Evolutionary conservation across 148 eudicot species (phyloP), one percentile per base, ranked within the genome.

Genomic region (Vaccinium corymbosum): DNA sequence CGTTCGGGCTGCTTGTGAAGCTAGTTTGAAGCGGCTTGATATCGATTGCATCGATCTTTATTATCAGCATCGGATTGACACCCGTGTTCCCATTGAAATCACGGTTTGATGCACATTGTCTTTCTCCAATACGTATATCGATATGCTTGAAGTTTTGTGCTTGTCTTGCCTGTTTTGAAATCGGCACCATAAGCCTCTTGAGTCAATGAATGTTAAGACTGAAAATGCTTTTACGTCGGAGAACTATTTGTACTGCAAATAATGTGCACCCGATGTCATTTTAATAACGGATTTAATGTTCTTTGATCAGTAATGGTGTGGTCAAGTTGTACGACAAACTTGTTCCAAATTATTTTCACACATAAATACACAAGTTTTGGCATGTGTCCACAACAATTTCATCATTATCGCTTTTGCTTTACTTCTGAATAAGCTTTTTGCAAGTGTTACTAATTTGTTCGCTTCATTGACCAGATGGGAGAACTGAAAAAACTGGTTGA

Each of bases 401-500:
- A 0, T 42, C 46, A 4, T 35, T 35, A 5, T 72, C 16, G 15
- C 48, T 35, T 72, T 32, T 32, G 16, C 32, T 35, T 35, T 72
- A 32, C 1, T 29, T 12, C 74, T 14, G 15, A 27, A 27, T 38
- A 68, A 25, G 74, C 55, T 52, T 52, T 52, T 2, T 52, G 12
- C 55, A 52, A 68, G 74, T 6, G 27, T 68, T 68, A 2, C 16
- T 68, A n/a, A 76, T 22, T 14, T 52, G 25, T 79, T 79, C 1
- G 10, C 25, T 20, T 10, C 22, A 56, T 17, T 76, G 38, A 59
- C 22, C 68, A 84, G 85, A 84, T 84, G 76, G 68, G 85, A 50
- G 85, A 84, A 78, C 52, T 84, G n/a, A 84, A 84, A 35, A 78
- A 84, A 22, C 82, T 84, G 29, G 77, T 84, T 64, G 85, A 84